Percentiles rank a stretch among this genome's conserved stretches.
Conservation (phyloP, 2,329 filamentous ascomycete species). For the Neofusicoccum ribis region DNA sequence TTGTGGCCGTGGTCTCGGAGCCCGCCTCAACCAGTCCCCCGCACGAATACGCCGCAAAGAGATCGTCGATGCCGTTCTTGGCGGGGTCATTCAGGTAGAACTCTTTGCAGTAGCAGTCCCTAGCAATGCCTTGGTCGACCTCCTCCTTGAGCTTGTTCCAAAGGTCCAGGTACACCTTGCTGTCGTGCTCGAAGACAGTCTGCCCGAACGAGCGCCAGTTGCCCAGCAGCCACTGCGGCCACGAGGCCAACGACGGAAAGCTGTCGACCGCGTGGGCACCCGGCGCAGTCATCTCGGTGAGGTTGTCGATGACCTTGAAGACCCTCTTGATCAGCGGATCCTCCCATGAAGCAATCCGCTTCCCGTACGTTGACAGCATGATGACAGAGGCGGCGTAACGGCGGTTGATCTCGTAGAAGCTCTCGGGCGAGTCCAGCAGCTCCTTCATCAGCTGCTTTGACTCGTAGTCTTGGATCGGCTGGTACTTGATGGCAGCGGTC, state of each 20-base stretch:
- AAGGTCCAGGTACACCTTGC: constrained; percentile 38
- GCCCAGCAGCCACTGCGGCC: constrained; percentile 34
- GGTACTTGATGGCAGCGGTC: constrained; percentile 40
- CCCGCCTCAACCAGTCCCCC: constrained; percentile 34
- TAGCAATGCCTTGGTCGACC: constrained; percentile 36
- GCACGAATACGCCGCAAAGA: neutral
- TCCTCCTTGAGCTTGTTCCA: constrained; percentile 37
- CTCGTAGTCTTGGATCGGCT: constrained; percentile 49
- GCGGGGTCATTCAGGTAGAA: constrained; percentile 36
- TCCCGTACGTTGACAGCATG: constrained; percentile 39
- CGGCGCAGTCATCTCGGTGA: constrained; percentile 34
- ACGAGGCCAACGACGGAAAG: constrained; percentile 32
- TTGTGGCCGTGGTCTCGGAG: constrained; percentile 26
- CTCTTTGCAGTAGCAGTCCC: constrained; percentile 26
- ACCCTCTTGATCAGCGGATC: constrained; percentile 28
- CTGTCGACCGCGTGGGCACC: constrained; percentile 32
- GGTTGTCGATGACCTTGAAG: constrained; percentile 27
- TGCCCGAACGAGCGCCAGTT: constrained; percentile 34
- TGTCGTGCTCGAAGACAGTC: constrained; percentile 37
- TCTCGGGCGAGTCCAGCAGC: constrained; percentile 34
- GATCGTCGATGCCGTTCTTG: constrained; percentile 34
- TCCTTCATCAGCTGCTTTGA: constrained; percentile 47
- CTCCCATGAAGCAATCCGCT: constrained; percentile 34
- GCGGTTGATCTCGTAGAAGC: constrained; percentile 23
- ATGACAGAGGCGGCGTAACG: constrained; percentile 37